phyloP scores from a whole-genome alignment of 2,329 filamentous ascomycete genomes.

The Botrytis aclada region DNA sequence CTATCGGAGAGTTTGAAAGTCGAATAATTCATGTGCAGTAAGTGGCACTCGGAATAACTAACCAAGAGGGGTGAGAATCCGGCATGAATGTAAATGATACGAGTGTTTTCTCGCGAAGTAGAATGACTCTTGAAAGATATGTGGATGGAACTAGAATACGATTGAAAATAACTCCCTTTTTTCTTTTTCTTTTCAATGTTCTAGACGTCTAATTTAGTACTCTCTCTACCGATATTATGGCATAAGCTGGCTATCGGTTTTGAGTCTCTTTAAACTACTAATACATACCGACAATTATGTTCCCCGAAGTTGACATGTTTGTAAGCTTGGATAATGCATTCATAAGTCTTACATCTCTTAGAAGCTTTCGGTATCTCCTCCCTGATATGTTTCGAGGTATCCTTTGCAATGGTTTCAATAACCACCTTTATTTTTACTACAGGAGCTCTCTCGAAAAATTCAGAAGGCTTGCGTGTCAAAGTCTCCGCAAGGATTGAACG shows the following conservation, averaged over 20 bases:
- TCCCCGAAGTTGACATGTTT: neutral
- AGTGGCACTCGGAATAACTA: too few species aligned
- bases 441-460: neutral
- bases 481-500: neutral
- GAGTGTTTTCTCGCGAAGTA: neutral
- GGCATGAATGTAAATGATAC: neutral
- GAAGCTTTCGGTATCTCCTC: neutral
- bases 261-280: neutral
- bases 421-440: neutral
- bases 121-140: neutral
- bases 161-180: neutral
- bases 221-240: neutral
- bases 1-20: neutral
- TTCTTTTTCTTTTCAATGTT: neutral
- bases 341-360: neutral
- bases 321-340: neutral
- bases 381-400: neutral
- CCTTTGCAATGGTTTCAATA: neutral
- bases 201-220: neutral
- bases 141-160: neutral
- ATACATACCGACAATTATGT: neutral
- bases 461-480: neutral
- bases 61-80: neutral
- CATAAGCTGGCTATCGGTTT: neutral
- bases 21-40: neutral